These are phyloP conservation scores for Crithidia bombi DNA, from an alignment of 208 protist species.

Conservation along the genomic window DNA sequence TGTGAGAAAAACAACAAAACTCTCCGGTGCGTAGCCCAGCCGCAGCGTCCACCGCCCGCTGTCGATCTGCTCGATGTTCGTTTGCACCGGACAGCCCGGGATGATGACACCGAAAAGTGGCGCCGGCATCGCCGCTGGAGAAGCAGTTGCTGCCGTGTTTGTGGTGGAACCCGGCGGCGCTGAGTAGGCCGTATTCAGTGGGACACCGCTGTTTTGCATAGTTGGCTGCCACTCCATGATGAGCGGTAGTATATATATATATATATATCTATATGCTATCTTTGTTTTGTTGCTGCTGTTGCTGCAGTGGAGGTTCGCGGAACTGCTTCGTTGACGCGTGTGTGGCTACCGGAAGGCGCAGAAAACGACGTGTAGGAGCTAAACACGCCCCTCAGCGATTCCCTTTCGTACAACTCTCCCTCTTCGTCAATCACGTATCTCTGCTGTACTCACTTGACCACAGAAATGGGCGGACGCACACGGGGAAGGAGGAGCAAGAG, in stretches of 20 bases:
- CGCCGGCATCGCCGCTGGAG: background rate
- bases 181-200: constrained; percentile 5
- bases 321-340: too few relatives aligned
- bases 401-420: too few relatives aligned
- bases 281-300: background rate
- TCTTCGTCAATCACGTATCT: too few relatives aligned
- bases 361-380: too few relatives aligned
- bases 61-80: constrained; percentile 49
- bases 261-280: too few relatives aligned
- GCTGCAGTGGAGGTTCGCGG: too few relatives aligned
- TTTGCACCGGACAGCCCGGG: constrained; percentile 62
- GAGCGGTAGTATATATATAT: background rate
- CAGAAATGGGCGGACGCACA: too few relatives aligned
- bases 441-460: too few relatives aligned
- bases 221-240: constrained; percentile 26
- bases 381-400: too few relatives aligned
- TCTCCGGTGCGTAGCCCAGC: constrained; percentile 53
- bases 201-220: background rate
- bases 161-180: constrained; percentile 8
- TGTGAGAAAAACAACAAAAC: constrained; percentile 78
- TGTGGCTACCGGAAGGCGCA: too few relatives aligned
- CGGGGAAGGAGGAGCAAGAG: too few relatives aligned
- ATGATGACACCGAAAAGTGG: constrained; percentile 66
- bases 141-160: background rate
- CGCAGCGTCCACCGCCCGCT: constrained; percentile 49